Evolutionary conservation across 306 rosid species (phyloP).

Genomic region (Neltuma alba): DNA sequence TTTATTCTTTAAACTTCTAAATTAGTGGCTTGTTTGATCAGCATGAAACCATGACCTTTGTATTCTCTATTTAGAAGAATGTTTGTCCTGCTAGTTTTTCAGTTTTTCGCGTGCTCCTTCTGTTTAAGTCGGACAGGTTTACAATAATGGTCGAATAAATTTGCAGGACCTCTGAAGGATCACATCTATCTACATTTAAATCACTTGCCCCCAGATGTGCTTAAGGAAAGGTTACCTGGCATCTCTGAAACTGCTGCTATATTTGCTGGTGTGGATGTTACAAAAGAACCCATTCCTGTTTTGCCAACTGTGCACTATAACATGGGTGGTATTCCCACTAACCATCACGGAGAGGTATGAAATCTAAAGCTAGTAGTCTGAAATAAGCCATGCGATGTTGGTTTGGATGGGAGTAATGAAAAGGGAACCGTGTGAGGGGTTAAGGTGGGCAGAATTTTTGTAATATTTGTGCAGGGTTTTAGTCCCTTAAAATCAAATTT

Average conservation of each 20-base stretch:
- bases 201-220: slow-evolving; percentile 99
- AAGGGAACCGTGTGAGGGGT: background rate
- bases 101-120: background rate
- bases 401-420: background rate
- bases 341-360: slow-evolving; percentile 88
- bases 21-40: background rate
- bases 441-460: background rate
- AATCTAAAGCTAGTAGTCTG: slow-evolving; percentile 14
- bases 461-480: background rate
- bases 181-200: slow-evolving; percentile 98
- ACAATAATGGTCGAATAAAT: slow-evolving; percentile 31
- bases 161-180: slow-evolving; percentile 93
- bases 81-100: background rate
- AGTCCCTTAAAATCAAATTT: background rate
- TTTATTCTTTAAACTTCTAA: background rate
- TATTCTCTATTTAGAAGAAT: slow-evolving; percentile 5
- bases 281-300: slow-evolving; percentile 97
- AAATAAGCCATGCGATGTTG: background rate
- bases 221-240: slow-evolving; percentile 99
- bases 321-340: slow-evolving; percentile 98
- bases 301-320: slow-evolving; percentile 97
- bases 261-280: slow-evolving; percentile 99
- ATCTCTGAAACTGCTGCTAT: slow-evolving; percentile 99
- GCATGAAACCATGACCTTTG: slow-evolving; percentile 21
- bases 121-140: slow-evolving; percentile 24